Base-by-base conservation (phyloP, 257 asterid species). In the Eustoma russellianum region DNA sequence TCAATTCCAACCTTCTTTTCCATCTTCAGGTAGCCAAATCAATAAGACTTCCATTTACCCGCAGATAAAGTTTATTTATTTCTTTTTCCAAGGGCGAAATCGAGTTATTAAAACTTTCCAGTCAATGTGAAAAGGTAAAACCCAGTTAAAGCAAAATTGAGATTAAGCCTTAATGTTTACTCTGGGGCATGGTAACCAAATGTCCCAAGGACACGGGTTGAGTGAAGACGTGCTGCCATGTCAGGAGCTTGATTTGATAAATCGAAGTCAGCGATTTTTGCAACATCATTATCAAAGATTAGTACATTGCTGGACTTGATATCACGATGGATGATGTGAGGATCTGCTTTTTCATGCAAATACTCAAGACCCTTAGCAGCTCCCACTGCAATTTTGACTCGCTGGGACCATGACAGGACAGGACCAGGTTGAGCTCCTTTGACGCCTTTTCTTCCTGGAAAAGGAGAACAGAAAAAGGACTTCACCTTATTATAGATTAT, bases 351-450 rank as follows among this genome's bases (percentile, higher is more conserved):
- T 67, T 86, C 95, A 64, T 86, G 95, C 67, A 86, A 77, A 66
- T 86, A 86, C 59, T 83, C 95, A 30, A 86, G 84, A 65, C 95
- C 95, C 70, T 74, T 83, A 2, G 95, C 95, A 56, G 94, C 91
- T 35, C 94, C 95, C 38, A 83, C 94, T 13, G 95, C 95, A 69
- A 86, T 86, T 71, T 86, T 86, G 12, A 83, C 95, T 49, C 95
- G 77, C 60, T 86, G 95, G 9, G 78, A 75, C 95, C 95, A 86
- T 61, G 94, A 78, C 63, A 86, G 87, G 61, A 86, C 79, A 40
- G 95, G 95, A 52, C 95, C 95, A 53, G 95, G 94, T 63, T 80
- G 95, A 19, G 95, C 95, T 67, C 95, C 95, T 76, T 86, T 86
- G 52, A 86, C 95, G 41, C 95, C 95, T 78, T 86, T 86, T 57